Evolutionary conservation across 1,284 basidiomycete species (phyloP), one percentile per base, ranked within the genome.

Genomic region (Ceratobasidium sp.): DNA sequence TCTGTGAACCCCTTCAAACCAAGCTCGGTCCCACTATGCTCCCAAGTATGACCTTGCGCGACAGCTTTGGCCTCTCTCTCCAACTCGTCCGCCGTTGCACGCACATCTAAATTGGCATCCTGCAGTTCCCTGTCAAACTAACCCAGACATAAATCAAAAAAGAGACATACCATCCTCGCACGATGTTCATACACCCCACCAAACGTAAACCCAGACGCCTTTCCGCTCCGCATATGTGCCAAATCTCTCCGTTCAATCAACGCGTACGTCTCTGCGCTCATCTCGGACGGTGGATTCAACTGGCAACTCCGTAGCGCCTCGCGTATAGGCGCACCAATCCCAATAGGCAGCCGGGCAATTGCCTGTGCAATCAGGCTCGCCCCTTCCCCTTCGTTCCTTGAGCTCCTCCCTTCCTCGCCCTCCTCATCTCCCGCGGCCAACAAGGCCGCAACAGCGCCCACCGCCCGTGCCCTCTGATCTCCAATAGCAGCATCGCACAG

Each of bases 301-400:
- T 96, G 95, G 78, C 92, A 94, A 11, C 90, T 90, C 69, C 94
- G 84, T 29, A 93, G 84, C 5, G 92, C 93, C 81, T 98, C 96
- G 69, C 90, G 84, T 4, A 98, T 83, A 0, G 96, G 95, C 8
- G 94, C 84, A 0, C 91, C 88, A 19, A 97, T 82, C 0, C 92
- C 93, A 6, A 93, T 81, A 0, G 94, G 89, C 1, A 87, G 75
- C 27, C 80, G 78, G 78, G 86, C 81, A 82, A 88, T 79, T 78
- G 90, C 76, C 7, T 84, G 85, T 19, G 81, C 79, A 69, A 85
- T 86, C 56, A 89, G 83, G 2, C 85, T 81, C 14, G 51, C 51
- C 22, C 51, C 24, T 24, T 54, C 51, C 83, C 79, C 0, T 83
- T 81, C 31, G 94, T 85, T 83, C 96, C 87, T 31, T 84, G 81